Percentiles rank a stretch among this genome's conserved stretches.
Conservation (phyloP, 257 asterid species). For the Ilex asprella region DNA sequence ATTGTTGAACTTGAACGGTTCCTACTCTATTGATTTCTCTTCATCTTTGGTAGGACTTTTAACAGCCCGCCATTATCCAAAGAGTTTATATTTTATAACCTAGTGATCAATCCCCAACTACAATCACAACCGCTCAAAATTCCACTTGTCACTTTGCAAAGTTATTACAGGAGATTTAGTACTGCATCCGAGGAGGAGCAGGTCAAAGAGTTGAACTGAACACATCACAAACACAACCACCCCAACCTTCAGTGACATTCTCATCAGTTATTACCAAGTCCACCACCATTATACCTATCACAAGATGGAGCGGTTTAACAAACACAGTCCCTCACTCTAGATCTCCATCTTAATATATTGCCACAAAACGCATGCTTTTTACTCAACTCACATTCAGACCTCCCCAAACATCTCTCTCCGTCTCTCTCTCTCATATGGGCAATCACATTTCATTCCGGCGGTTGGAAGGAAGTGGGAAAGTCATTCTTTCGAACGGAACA, state of each 20-base stretch:
- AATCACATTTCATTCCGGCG: conserved; percentile 36
- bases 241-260: conserved; percentile 20
- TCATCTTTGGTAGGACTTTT: conserved; percentile 25
- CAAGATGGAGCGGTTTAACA: conserved; percentile 84
- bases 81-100: too few relatives aligned
- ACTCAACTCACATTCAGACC: conserved; percentile 7
- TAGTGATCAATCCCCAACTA: too few relatives aligned
- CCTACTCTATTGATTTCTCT: conserved; percentile 35
- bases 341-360: conserved; percentile 15
- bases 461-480: conserved; percentile 32
- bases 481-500: conserved; percentile 53
- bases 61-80: neutral
- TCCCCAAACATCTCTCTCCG: neutral
- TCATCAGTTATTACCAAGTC: conserved; percentile 42
- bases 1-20: conserved; percentile 76
- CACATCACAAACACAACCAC: neutral
- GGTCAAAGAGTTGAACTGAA: neutral
- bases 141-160: too few relatives aligned
- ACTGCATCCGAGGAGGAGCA: too few relatives aligned
- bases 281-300: conserved; percentile 42
- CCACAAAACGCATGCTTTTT: conserved; percentile 31
- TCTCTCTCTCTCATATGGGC: conserved; percentile 41
- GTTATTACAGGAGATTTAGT: conserved; percentile 8
- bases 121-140: too few relatives aligned
- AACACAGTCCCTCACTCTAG: conserved; percentile 26